Conservation (phyloP, 2,329 filamentous ascomycete species). For the Aspergillus aculeatinus region DNA sequence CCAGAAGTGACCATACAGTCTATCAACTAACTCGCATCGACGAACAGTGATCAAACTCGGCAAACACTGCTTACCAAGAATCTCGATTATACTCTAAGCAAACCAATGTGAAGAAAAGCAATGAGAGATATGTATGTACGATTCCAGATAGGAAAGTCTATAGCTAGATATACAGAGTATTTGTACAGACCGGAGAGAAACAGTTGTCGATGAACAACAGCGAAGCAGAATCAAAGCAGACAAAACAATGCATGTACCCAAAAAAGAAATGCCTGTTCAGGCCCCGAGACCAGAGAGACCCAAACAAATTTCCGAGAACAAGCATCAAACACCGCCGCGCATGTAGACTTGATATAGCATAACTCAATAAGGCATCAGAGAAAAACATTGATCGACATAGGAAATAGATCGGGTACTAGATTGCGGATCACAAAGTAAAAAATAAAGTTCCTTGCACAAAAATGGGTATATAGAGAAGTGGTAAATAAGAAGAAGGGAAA, state of each 20-base stretch:
- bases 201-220: too few species aligned
- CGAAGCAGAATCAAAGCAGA: too few species aligned
- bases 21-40: too few species aligned
- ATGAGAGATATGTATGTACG: background rate
- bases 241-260: too few species aligned
- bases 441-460: background rate
- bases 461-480: background rate
- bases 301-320: background rate
- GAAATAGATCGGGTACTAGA: background rate
- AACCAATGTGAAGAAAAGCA: background rate
- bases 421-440: background rate
- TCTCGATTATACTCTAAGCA: too few species aligned
- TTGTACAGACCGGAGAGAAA: background rate
- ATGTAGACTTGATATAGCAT: background rate
- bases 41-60: too few species aligned
- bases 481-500: background rate
- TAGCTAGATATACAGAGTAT: background rate
- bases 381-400: background rate
- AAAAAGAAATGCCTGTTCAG: too few species aligned
- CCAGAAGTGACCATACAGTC: too few species aligned
- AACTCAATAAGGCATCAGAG: conserved; percentile 1
- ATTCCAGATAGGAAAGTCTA: background rate
- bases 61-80: too few species aligned
- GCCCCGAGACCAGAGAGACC: too few species aligned
- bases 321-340: background rate